A percentile compares a stretch with the other conserved stretches of the same genome.
Evolutionary conservation across 805 yeast genomes (phyloP).

Genomic region (Myxozyma geophila): DNA sequence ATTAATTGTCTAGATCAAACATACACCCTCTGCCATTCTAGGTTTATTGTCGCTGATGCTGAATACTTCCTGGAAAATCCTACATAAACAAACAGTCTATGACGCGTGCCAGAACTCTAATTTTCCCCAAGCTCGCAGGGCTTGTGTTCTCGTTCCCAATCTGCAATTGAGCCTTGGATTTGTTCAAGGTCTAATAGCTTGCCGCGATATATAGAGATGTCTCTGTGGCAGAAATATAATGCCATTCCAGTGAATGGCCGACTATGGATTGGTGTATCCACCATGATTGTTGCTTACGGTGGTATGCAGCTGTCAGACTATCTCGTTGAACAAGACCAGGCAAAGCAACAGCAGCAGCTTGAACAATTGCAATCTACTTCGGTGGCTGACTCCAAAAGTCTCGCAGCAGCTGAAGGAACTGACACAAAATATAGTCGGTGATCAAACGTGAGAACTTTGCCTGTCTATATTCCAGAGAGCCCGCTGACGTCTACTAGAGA

Average conservation of each 20-base stretch:
- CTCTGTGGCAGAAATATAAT: conserved; percentile 35
- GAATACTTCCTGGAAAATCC: too few relatives aligned
- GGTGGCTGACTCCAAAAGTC: background rate
- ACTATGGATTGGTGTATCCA: conserved; percentile 38
- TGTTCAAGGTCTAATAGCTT: too few relatives aligned
- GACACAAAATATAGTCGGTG: background rate
- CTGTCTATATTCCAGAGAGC: too few relatives aligned
- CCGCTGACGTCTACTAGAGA: too few relatives aligned
- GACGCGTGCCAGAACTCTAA: conserved; percentile 4
- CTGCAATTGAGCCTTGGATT: too few relatives aligned
- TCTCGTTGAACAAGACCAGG: conserved; percentile 26
- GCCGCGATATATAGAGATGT: background rate
- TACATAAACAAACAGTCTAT: background rate
- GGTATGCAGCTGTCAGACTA: conserved; percentile 32
- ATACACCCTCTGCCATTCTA: too few relatives aligned
- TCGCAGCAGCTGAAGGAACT: background rate
- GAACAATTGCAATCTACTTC: background rate
- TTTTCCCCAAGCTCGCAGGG: background rate
- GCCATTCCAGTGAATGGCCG: conserved; percentile 35
- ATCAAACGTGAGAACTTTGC: background rate
- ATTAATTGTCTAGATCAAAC: too few relatives aligned
- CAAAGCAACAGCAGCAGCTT: background rate
- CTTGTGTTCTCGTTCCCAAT: too few relatives aligned
- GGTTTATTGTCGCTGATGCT: too few relatives aligned
- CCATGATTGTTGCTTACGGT: conserved; percentile 44